Evolutionary conservation across 2,329 filamentous ascomycete species (phyloP), one percentile per base, ranked within the genome.

Genomic region (Fusarium annulatum): DNA sequence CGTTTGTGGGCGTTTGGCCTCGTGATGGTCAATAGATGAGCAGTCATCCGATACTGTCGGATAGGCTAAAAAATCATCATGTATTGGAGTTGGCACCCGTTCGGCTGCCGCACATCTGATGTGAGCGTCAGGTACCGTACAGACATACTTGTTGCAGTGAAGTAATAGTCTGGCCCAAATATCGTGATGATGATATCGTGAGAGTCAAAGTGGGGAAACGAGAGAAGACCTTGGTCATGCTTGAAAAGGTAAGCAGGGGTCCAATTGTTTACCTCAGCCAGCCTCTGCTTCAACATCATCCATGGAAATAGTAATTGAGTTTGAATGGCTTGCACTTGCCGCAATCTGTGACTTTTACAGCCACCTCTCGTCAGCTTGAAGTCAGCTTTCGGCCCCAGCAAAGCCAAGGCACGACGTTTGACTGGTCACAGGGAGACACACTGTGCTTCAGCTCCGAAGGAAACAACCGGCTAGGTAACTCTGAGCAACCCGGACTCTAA

Each of bases 301-400:
- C 48, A 36, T 49, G 41, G 19, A 52, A 53, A 58, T 23, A 38
- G 30, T 34, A 30, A 62, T 60, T 73, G 64, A 72, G 56, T 69
- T 74, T 58, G 28, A 12, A 66, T 56, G 55, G 51, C 45, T 64
- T 62, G 46, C 45, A n/a, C 45, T 63, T 63, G 59, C 46, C 41
- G 34, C 60, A 39, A 63, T 56, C 33, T 36, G 46, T 41, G 30
- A 30, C 36, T 56, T 41, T 39, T 39, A 30, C 56, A 69, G 64
- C 71, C 71, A 72, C 71, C 48, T 62, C 72, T 73, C 71, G 71
- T 74, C 71, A 73, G 71, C 63, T 45, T 72, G 63, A 74, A 72
- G 71, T 74, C 71, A 72, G 61, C 64, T 74, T 14, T 62, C 71
- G 60, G 71, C 53, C 61, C 34, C 28, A 59, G 39, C 49, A 61